A percentile compares a stretch with the other conserved stretches of the same genome.
phyloP scores from a whole-genome alignment of 352 stramenopile species.

The Albugo laibachii region DNA sequence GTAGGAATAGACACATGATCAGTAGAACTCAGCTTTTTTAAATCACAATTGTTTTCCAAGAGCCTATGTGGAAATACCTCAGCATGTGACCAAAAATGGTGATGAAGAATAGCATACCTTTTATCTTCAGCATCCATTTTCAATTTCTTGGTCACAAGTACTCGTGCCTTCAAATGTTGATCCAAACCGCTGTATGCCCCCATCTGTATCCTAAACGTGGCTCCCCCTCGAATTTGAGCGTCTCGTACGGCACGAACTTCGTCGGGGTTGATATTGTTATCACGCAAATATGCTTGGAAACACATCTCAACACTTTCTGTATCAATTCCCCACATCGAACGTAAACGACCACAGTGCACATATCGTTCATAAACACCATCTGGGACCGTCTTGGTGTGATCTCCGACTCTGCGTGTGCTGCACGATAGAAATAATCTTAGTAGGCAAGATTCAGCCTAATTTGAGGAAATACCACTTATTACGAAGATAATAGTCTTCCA shows the following conservation, averaged over 20 bases:
- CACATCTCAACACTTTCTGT: constrained; percentile 60
- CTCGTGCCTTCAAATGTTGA: constrained; percentile 57
- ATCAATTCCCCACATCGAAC: constrained; percentile 58
- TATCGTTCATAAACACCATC: constrained; percentile 60
- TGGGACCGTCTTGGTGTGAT: constrained; percentile 5
- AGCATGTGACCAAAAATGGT: not conserved
- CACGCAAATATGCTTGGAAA: constrained; percentile 60
- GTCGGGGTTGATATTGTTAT: constrained; percentile 52
- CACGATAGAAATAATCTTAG: too few relatives aligned
- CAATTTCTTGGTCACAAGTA: constrained; percentile 62
- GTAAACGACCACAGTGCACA: constrained; percentile 32
- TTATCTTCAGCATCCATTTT: constrained; percentile 39
- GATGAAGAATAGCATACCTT: constrained; percentile 12
- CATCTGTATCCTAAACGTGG: constrained; percentile 61
- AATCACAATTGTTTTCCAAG: constrained; percentile 47
- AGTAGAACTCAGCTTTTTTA: constrained; percentile 38
- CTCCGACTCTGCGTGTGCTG: too few relatives aligned
- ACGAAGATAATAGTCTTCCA: too few relatives aligned
- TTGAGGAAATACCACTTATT: too few relatives aligned
- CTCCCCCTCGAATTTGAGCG: constrained; percentile 38
- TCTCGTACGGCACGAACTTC: constrained; percentile 40
- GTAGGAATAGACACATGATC: constrained; percentile 25
- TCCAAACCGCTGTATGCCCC: constrained; percentile 59
- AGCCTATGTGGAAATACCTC: constrained; percentile 10
- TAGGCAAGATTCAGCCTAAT: too few relatives aligned